A percentile compares a stretch with the other conserved stretches of the same genome.
Evolutionary conservation across 1,284 basidiomycete species (phyloP).

Genomic region (Exsudoporus floridanus): DNA sequence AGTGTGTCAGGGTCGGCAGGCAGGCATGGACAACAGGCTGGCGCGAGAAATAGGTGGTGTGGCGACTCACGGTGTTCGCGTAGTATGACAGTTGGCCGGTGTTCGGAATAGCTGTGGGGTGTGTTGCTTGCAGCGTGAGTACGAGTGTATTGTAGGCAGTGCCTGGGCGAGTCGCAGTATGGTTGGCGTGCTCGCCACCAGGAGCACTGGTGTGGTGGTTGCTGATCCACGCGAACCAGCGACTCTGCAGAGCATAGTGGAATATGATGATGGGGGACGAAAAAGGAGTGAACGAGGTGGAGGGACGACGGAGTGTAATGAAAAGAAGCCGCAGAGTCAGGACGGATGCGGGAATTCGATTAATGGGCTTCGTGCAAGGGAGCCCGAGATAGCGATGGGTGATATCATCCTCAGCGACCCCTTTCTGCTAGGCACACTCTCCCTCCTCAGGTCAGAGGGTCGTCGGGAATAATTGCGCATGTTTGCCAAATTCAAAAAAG

Average conservation of each 20-base stretch:
- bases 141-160: conserved; percentile 8
- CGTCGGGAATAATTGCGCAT: too few species aligned
- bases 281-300: background rate
- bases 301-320: conserved; percentile 8
- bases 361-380: background rate
- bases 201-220: background rate
- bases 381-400: conserved; percentile 3
- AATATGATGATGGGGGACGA: too few species aligned
- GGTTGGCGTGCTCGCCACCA: conserved; percentile 8
- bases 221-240: conserved; percentile 19
- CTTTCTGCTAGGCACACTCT: conserved; percentile 6
- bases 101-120: background rate
- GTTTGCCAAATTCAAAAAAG: too few species aligned
- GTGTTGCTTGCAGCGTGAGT: background rate
- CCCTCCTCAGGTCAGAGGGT: too few species aligned
- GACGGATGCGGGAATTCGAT: background rate
- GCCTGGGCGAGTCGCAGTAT: background rate
- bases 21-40: background rate
- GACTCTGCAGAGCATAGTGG: conserved; percentile 8
- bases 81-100: background rate
- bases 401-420: conserved; percentile 2
- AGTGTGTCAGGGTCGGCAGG: conserved; percentile 16
- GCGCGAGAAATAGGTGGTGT: background rate
- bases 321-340: conserved; percentile 6
- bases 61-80: conserved; percentile 7